phyloP scores from a whole-genome alignment of 495 filamentous ascomycete genomes.

The Aspergillus nidulans region DNA sequence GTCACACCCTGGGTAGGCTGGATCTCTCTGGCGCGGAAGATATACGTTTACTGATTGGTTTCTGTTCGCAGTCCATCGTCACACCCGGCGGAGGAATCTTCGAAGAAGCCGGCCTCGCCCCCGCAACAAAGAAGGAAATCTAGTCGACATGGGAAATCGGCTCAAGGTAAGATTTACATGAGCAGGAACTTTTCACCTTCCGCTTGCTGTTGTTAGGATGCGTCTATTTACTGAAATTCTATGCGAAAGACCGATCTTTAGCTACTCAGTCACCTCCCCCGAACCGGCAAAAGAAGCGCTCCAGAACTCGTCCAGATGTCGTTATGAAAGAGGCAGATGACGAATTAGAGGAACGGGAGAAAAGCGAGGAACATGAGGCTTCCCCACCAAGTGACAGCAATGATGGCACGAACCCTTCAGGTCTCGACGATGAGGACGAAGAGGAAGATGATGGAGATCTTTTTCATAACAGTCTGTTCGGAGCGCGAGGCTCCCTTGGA shows the following conservation, averaged over 20 bases:
- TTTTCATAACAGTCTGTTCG: slow-evolving; percentile 68
- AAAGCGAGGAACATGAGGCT: slow-evolving; percentile 33
- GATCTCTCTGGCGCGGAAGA: background rate
- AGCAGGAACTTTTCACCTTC: background rate
- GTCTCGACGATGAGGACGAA: slow-evolving; percentile 61
- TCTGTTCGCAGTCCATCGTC: slow-evolving; percentile 36
- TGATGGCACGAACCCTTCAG: slow-evolving; percentile 47
- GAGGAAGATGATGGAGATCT: slow-evolving; percentile 81
- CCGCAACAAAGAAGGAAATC: slow-evolving; percentile 64
- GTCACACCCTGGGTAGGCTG: slow-evolving; percentile 77
- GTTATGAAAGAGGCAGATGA: slow-evolving; percentile 48
- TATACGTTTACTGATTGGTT: background rate
- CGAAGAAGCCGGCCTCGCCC: slow-evolving; percentile 38
- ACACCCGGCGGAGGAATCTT: slow-evolving; percentile 38
- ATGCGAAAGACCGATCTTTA: slow-evolving; percentile 26
- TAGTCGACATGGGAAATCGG: slow-evolving; percentile 47
- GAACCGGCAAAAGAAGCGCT: slow-evolving; percentile 52
- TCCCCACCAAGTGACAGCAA: slow-evolving; percentile 57
- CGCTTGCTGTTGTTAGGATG: background rate
- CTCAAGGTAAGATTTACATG: slow-evolving; percentile 20
- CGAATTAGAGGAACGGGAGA: slow-evolving; percentile 35
- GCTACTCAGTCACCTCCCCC: slow-evolving; percentile 33
- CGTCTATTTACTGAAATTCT: background rate
- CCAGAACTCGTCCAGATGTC: slow-evolving; percentile 49
- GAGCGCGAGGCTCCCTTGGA: slow-evolving; percentile 57